Evolutionary conservation across 2,329 filamentous ascomycete species (phyloP).

Genomic region (Cephalotrichum gorgonifer): DNA sequence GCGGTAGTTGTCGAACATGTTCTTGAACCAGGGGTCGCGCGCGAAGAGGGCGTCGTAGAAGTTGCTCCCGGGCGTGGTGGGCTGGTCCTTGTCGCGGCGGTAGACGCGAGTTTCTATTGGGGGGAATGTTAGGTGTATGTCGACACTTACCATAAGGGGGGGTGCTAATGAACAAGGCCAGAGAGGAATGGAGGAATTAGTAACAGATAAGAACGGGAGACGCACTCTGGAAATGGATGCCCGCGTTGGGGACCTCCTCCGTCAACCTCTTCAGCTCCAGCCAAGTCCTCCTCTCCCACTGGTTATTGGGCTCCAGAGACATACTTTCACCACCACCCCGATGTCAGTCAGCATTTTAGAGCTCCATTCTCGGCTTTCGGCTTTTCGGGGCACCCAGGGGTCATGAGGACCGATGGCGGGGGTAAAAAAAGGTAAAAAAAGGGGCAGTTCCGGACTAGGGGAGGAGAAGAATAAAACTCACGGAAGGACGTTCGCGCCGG

Average conservation of each 20-base stretch:
- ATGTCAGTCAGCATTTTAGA: neutral
- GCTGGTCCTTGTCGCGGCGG: slow-evolving; percentile 52
- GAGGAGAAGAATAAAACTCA: slow-evolving; percentile 34
- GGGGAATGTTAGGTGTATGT: neutral
- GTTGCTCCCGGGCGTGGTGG: slow-evolving; percentile 18
- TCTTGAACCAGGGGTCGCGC: slow-evolving; percentile 63
- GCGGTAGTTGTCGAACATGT: slow-evolving; percentile 61
- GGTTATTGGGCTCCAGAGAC: slow-evolving; percentile 28
- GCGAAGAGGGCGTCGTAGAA: slow-evolving; percentile 58
- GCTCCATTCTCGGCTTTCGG: too few relatives aligned
- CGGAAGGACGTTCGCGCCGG: slow-evolving; percentile 72
- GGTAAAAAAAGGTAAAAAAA: too few relatives aligned
- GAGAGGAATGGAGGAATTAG: too few relatives aligned
- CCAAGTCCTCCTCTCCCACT: slow-evolving; percentile 57
- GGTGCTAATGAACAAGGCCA: too few relatives aligned
- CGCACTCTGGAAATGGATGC: slow-evolving; percentile 66
- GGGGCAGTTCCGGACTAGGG: too few relatives aligned
- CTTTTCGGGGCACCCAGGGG: too few relatives aligned
- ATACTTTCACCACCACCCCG: slow-evolving; percentile 23
- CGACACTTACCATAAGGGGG: too few relatives aligned
- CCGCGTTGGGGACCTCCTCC: slow-evolving; percentile 61
- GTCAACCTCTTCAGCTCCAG: slow-evolving; percentile 49
- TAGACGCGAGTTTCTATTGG: slow-evolving; percentile 34
- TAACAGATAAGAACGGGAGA: too few relatives aligned
- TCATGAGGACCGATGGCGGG: too few relatives aligned